Percentiles rank a stretch among this genome's conserved stretches.
These are phyloP conservation scores for Graphilbum fragrans DNA, from an alignment of 2,329 filamentous ascomycete species.

Conservation along the genomic window DNA sequence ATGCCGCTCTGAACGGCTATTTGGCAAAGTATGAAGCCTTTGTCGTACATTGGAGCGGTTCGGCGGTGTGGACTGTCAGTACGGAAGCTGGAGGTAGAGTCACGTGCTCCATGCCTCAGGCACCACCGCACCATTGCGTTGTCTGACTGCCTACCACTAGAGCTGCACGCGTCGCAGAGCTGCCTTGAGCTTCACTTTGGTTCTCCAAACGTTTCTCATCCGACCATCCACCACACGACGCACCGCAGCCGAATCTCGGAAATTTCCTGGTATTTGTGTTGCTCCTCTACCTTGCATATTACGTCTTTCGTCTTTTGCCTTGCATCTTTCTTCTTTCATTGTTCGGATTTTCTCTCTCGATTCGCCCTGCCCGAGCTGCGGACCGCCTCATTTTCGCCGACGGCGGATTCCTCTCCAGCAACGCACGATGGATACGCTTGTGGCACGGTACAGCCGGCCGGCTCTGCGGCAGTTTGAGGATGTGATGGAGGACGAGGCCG, in stretches of 20 bases:
- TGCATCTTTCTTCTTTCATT: background rate
- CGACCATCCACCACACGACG: no score
- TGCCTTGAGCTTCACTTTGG: conserved; percentile 9
- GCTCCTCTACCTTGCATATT: background rate
- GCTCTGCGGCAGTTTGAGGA: conserved; percentile 60
- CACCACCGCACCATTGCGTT: no score
- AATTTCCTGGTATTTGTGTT: background rate
- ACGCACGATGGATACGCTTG: conserved; percentile 93
- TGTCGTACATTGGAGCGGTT: no score
- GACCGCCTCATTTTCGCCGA: no score
- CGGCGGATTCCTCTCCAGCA: no score
- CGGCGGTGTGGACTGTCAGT: no score
- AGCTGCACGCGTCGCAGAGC: conserved; percentile 10
- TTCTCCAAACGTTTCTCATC: background rate
- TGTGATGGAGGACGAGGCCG: conserved; percentile 60
- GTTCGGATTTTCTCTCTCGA: conserved; percentile 1
- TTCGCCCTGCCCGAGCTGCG: no score
- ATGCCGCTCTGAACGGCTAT: no score
- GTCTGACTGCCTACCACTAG: conserved; percentile 1
- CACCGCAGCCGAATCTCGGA: no score
- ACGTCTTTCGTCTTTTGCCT: background rate
- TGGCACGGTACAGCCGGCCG: conserved; percentile 80
- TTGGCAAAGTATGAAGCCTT: no score
- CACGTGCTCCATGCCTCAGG: no score
- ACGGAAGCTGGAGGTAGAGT: no score